Conservation (phyloP, 2,329 filamentous ascomycete species). For the Bipolaris oryzae region DNA sequence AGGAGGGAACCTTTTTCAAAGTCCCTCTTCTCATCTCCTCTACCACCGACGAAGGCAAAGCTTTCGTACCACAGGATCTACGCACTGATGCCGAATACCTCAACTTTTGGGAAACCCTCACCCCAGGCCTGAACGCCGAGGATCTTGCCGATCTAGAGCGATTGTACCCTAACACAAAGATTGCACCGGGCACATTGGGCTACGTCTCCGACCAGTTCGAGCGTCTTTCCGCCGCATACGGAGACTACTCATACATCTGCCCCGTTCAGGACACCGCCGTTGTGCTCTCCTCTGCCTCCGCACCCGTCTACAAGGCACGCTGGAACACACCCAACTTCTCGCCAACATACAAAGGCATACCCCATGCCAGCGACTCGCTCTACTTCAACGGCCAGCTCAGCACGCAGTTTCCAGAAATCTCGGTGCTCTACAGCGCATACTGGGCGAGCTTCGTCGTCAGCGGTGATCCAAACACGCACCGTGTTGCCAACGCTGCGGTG, state of each 20-base stretch:
- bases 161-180: slow-evolving; percentile 37
- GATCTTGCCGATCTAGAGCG: slow-evolving; percentile 40
- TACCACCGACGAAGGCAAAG: slow-evolving; percentile 46
- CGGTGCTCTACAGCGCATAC: slow-evolving; percentile 43
- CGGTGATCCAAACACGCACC: slow-evolving; percentile 43
- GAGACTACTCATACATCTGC: slow-evolving; percentile 46
- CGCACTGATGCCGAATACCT: slow-evolving; percentile 46
- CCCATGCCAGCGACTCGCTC: slow-evolving; percentile 38
- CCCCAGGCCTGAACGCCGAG: slow-evolving; percentile 33
- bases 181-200: slow-evolving; percentile 28
- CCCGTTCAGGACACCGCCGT: slow-evolving; percentile 43
- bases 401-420: slow-evolving; percentile 38
- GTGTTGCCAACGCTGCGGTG: slow-evolving; percentile 23
- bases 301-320: slow-evolving; percentile 43
- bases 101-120: slow-evolving; percentile 37
- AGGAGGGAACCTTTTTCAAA: slow-evolving; percentile 44
- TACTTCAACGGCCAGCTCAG: slow-evolving; percentile 41
- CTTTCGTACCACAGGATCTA: slow-evolving; percentile 42
- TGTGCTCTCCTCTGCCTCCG: slow-evolving; percentile 27
- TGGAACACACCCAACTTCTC: slow-evolving; percentile 45
- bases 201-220: slow-evolving; percentile 54
- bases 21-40: slow-evolving; percentile 44
- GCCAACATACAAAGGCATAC: slow-evolving; percentile 36
- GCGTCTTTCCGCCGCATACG: slow-evolving; percentile 52
- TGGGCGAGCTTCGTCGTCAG: slow-evolving; percentile 46